Evolutionary conservation across 2,329 filamentous ascomycete genomes (phyloP).

Genomic region (Acrocalymma vagum): DNA sequence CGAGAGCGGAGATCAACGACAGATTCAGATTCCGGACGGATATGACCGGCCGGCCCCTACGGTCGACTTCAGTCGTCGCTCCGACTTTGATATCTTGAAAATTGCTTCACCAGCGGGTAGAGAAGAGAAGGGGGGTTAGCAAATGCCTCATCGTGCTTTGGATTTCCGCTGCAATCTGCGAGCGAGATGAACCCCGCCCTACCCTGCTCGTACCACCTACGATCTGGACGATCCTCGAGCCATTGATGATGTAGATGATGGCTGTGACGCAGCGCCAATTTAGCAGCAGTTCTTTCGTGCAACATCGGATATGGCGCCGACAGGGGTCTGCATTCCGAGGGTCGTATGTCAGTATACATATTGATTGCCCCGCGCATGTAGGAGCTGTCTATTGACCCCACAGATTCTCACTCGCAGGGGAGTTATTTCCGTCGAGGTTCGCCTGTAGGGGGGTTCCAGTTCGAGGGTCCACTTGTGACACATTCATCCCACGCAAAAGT

Average conservation of each 20-base stretch:
- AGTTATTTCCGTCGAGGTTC: constrained; percentile 9
- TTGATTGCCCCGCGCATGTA: constrained; percentile 7
- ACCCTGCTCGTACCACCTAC: too few relatives aligned
- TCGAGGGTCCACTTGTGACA: constrained; percentile 1
- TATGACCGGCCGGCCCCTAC: too few relatives aligned
- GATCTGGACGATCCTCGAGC: not conserved
- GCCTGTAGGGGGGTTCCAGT: constrained; percentile 10
- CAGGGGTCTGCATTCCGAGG: constrained; percentile 4
- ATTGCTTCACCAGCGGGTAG: too few relatives aligned
- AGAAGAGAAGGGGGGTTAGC: too few relatives aligned
- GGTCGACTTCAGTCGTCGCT: too few relatives aligned
- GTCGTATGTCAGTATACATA: not conserved
- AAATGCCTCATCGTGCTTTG: too few relatives aligned
- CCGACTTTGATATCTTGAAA: too few relatives aligned
- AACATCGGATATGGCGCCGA: constrained; percentile 12
- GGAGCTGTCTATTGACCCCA: constrained; percentile 7
- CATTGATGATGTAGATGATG: constrained; percentile 1
- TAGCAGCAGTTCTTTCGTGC: constrained; percentile 1
- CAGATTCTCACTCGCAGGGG: not conserved
- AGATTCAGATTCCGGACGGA: not conserved
- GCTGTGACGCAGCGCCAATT: constrained; percentile 8
- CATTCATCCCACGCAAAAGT: constrained; percentile 17
- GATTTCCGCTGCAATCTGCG: too few relatives aligned
- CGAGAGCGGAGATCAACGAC: constrained; percentile 9
- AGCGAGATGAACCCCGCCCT: too few relatives aligned